Evolutionary conservation across 371 early-diverging fungal species (phyloP).

Genomic region (Mucor racemosus): DNA sequence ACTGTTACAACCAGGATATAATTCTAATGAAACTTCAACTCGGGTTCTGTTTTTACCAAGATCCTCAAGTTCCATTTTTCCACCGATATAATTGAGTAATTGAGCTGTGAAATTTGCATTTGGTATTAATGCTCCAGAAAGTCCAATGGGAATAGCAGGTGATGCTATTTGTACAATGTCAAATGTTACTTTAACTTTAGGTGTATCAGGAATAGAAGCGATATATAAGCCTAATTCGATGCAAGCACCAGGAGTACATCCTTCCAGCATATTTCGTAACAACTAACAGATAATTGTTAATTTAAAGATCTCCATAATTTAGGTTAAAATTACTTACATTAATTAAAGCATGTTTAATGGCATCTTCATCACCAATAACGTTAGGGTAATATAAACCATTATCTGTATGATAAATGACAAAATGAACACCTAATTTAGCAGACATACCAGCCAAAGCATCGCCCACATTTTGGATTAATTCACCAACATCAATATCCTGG

Average conservation of each 20-base stretch:
- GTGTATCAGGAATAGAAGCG: conserved; percentile 21
- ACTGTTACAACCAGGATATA: conserved; percentile 34
- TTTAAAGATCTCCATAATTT: too few species aligned
- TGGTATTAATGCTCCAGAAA: conserved; percentile 35
- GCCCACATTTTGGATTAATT: conserved; percentile 65
- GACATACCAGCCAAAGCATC: conserved; percentile 69
- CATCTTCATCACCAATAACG: conserved; percentile 64
- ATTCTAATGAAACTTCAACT: conserved; percentile 44
- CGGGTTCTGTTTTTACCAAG: conserved; percentile 41
- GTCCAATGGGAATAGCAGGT: conserved; percentile 39
- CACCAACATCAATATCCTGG: conserved; percentile 63
- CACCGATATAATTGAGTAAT: conserved; percentile 56
- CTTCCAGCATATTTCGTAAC: conserved; percentile 60
- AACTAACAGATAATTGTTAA: conserved; percentile 37
- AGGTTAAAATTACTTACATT: conserved; percentile 45
- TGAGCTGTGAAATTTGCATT: conserved; percentile 58
- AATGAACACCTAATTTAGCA: conserved; percentile 59
- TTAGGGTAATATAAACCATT: conserved; percentile 58
- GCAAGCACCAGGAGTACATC: conserved; percentile 63
- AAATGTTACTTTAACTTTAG: conserved; percentile 48
- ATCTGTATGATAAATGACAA: conserved; percentile 66
- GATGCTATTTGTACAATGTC: conserved; percentile 58
- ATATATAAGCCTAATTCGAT: conserved; percentile 63
- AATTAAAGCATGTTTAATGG: conserved; percentile 60
- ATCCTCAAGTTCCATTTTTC: conserved; percentile 45